Evolutionary conservation across 1,284 basidiomycete genomes (phyloP).

Genomic region (Marasmius tenuissimus): DNA sequence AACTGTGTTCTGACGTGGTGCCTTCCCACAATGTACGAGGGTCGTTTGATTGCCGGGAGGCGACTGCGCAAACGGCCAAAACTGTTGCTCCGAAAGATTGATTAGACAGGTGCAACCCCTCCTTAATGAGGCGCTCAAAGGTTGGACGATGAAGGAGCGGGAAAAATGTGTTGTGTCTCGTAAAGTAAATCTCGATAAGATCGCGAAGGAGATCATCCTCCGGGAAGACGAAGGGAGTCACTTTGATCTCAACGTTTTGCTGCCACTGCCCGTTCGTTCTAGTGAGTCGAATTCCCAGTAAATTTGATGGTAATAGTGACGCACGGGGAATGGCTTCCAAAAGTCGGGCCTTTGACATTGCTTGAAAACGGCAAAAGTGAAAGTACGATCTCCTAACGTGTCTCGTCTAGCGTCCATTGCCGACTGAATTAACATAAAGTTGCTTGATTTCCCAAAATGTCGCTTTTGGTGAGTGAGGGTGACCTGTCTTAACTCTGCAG

Average conservation of each 20-base stretch:
- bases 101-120: slow-evolving; percentile 37
- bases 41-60: slow-evolving; percentile 46
- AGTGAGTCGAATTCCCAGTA: background rate
- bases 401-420: slow-evolving; percentile 11
- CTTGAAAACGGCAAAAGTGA: background rate
- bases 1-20: slow-evolving; percentile 30
- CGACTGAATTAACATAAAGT: slow-evolving; percentile 8
- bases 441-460: slow-evolving; percentile 12
- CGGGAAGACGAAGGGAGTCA: slow-evolving; percentile 24
- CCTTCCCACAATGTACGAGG: slow-evolving; percentile 36
- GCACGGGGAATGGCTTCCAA: slow-evolving; percentile 8
- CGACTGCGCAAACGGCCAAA: slow-evolving; percentile 48
- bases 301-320: background rate
- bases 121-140: slow-evolving; percentile 40
- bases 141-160: slow-evolving; percentile 46
- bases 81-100: slow-evolving; percentile 43
- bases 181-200: slow-evolving; percentile 50
- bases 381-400: background rate
- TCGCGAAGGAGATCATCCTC: slow-evolving; percentile 34
- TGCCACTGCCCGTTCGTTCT: slow-evolving; percentile 5
- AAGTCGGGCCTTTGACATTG: slow-evolving; percentile 1
- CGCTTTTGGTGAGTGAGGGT: slow-evolving; percentile 3
- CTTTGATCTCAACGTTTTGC: background rate
- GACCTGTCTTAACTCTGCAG: background rate
- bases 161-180: slow-evolving; percentile 33